Conservation (phyloP, 2,329 filamentous ascomycete genomes). For the Ophiosphaerella herpotricha region DNA sequence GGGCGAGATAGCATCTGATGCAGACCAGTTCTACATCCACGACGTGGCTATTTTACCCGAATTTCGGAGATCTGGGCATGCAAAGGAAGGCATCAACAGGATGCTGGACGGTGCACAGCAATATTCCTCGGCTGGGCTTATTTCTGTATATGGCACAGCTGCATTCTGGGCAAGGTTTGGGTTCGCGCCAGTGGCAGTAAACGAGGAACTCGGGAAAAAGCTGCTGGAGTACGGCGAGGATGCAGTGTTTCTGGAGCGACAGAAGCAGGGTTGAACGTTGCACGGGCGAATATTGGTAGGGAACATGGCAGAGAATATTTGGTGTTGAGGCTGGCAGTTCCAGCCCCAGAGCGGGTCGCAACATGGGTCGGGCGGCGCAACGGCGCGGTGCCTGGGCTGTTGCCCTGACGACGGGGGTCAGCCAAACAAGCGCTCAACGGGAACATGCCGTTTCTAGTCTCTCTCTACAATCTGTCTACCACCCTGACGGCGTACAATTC, state of each 20-base stretch:
- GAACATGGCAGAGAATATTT: background rate
- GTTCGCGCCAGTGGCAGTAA: constrained; percentile 7
- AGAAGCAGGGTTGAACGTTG: background rate
- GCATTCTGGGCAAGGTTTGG: constrained; percentile 22
- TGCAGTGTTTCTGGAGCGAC: constrained; percentile 19
- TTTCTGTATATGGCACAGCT: constrained; percentile 18
- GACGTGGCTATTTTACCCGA: constrained; percentile 22
- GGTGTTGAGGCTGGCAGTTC: background rate
- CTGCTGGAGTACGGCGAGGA: constrained; percentile 17
- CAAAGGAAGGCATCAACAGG: constrained; percentile 3
- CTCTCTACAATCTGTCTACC: background rate
- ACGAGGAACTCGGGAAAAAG: constrained; percentile 10
- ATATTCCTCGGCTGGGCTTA: constrained; percentile 10
- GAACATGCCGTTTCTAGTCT: background rate
- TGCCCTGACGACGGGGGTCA: constrained; percentile 7
- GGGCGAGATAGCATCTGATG: constrained; percentile 4
- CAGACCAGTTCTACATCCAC: constrained; percentile 26
- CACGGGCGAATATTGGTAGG: constrained; percentile 1
- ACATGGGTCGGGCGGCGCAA: background rate
- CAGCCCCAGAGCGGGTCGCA: constrained; percentile 1
- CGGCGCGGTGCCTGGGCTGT: background rate
- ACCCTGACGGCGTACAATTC: no score
- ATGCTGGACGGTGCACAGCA: constrained; percentile 4
- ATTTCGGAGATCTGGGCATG: constrained; percentile 10
- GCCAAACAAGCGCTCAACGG: constrained; percentile 14